Evolutionary conservation across 495 filamentous ascomycete genomes (phyloP).

Genomic region (Penicillium odoratum): DNA sequence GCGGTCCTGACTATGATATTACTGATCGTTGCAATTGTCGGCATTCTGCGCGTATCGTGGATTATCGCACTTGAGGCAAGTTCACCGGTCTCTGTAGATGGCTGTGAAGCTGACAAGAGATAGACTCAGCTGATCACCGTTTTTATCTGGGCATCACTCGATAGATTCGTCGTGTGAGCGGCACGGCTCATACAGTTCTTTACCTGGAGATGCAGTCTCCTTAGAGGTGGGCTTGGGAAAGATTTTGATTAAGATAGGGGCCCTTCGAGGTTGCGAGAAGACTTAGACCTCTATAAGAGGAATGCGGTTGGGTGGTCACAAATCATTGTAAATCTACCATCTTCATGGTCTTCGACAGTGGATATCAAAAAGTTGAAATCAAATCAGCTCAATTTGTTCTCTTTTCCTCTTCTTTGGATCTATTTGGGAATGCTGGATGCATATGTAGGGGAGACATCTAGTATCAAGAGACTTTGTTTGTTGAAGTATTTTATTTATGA

Average conservation of each 20-base stretch:
- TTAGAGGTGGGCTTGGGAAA: neutral
- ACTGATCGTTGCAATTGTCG: neutral
- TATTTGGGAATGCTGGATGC: neutral
- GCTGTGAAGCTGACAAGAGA: neutral
- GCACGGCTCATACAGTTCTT: neutral
- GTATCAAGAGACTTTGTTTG: neutral
- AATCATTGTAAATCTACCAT: too few relatives aligned
- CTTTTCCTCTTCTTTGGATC: neutral
- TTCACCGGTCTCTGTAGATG: neutral
- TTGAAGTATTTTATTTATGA: neutral
- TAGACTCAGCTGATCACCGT: neutral
- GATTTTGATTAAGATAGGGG: neutral
- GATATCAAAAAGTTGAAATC: too few relatives aligned
- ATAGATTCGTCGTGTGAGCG: neutral
- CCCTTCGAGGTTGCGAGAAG: too few relatives aligned
- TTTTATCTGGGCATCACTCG: neutral
- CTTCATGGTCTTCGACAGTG: too few relatives aligned
- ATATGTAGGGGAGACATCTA: neutral
- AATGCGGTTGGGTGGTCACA: too few relatives aligned
- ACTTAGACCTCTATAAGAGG: too few relatives aligned
- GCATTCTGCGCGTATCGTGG: neutral
- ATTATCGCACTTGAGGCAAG: neutral
- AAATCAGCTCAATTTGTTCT: neutral
- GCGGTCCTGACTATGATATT: neutral
- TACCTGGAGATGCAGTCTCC: neutral